Evolutionary conservation across 2,329 filamentous ascomycete species (phyloP).

Genomic region (Cytospora schulzeri): DNA sequence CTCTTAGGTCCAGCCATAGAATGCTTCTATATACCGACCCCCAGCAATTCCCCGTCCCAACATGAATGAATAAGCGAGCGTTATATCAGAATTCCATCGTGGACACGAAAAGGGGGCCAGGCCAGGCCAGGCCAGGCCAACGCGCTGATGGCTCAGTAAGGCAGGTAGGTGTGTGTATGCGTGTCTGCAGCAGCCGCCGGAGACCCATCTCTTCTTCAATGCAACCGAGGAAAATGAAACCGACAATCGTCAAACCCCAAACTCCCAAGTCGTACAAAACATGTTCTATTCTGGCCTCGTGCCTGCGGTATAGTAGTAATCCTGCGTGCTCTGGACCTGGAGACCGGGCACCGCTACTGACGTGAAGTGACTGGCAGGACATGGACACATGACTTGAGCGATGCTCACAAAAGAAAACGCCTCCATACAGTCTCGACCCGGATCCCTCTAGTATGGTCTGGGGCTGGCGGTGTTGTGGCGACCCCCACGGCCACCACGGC

Average conservation of each 20-base stretch:
- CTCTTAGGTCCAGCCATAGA: constrained; percentile 1
- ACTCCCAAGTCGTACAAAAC: background rate
- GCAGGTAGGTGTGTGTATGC: too few species aligned
- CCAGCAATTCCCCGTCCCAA: background rate
- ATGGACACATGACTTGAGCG: background rate
- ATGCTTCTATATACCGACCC: constrained; percentile 3
- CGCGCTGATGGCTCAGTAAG: background rate
- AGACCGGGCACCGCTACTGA: background rate
- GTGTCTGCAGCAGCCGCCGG: background rate
- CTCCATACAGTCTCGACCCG: background rate
- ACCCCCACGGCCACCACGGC: constrained; percentile 24
- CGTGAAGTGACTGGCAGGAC: background rate
- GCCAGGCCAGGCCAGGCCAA: too few species aligned
- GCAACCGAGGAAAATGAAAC: background rate
- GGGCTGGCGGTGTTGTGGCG: constrained; percentile 27
- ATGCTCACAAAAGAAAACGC: background rate
- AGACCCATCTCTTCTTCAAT: background rate
- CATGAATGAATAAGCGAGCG: background rate
- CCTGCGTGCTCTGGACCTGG: background rate
- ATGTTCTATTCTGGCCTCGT: background rate
- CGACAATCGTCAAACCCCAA: background rate
- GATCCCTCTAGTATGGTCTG: constrained; percentile 18
- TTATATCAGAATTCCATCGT: background rate
- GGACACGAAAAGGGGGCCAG: background rate
- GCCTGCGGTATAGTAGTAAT: background rate